These are phyloP conservation scores for Mycosarcoma maydis DNA, from an alignment of 1,284 basidiomycete genomes.

Conservation along the genomic window DNA sequence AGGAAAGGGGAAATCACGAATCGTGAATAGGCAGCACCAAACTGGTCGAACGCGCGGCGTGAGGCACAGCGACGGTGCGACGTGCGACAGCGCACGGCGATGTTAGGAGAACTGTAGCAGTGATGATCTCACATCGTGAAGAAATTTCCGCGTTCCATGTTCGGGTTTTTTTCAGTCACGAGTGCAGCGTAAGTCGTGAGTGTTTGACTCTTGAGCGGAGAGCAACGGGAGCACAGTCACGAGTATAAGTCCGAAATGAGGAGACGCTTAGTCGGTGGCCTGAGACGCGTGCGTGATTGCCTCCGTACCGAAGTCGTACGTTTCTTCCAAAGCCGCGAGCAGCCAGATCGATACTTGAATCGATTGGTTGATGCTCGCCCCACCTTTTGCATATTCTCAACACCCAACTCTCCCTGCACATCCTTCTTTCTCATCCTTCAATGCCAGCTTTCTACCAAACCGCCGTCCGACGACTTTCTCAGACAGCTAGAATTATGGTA, in stretches of 20 bases:
- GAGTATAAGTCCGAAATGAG: not conserved
- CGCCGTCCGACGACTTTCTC: slow-evolving; percentile 52
- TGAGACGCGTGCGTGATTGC: slow-evolving; percentile 1
- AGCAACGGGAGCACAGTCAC: not conserved
- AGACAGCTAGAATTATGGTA: slow-evolving; percentile 60
- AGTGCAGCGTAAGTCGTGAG: not conserved
- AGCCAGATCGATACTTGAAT: slow-evolving; percentile 17
- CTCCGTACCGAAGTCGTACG: slow-evolving; percentile 21
- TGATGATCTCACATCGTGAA: too few relatives aligned
- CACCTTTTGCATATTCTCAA: slow-evolving; percentile 23
- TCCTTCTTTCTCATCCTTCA: slow-evolving; percentile 14
- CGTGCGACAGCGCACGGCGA: too few relatives aligned
- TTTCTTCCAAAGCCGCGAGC: slow-evolving; percentile 12
- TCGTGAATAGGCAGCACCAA: too few relatives aligned
- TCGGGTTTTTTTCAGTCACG: too few relatives aligned
- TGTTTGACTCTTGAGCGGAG: not conserved
- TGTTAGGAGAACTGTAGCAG: too few relatives aligned
- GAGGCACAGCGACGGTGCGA: too few relatives aligned
- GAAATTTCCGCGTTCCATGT: too few relatives aligned
- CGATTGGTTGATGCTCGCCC: slow-evolving; percentile 22
- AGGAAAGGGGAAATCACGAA: too few relatives aligned
- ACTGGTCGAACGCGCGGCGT: too few relatives aligned
- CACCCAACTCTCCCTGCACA: not conserved
- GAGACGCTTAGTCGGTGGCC: not conserved
- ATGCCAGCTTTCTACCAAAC: slow-evolving; percentile 56